Evolutionary conservation across 2,329 filamentous ascomycete species (phyloP), one percentile per base, ranked within the genome.

Genomic region (Thelonectria blattea): DNA sequence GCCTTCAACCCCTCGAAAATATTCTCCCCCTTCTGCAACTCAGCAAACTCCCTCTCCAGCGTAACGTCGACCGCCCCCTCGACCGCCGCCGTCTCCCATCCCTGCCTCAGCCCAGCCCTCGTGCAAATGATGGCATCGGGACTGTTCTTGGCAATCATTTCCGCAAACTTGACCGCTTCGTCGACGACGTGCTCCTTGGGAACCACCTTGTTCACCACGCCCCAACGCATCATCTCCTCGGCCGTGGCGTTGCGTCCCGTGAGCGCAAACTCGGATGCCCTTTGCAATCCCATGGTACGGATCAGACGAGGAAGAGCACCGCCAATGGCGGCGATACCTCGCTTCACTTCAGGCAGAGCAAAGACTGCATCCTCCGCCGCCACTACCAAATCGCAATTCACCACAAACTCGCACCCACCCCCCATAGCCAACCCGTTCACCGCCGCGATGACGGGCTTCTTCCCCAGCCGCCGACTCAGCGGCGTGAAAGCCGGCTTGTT

Each of bases 71-170:
- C 60, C 87, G 72, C 66, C 83, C 68, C 55, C 75, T 87, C 63
- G 83, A 82, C 72, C 88, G 86, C 1, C 84, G 87, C 14, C 85
- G 81, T 83, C 70, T 91, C 88, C 88, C 88, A 91, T 0, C 87
- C 89, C 65, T 89, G 73, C 72, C 88, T 86, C 42, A 93, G 71
- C 0, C 89, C 89, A 70, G 88, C 87, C 9, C 89, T 80, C 56
- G 80, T 88, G 17, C 90, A 87, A 67, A 92, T 84, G 22, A 92
- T 85, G 18, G 87, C 82, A 73, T 93, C 90, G 1, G 90, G 90
- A 65, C 87, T 90, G 71, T 89, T 87, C 61, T 71, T 82, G 6
- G 84, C 84, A 67, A 92, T 85, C 69, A 78, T 73, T 53, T 73
- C 75, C 5, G 89, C 90, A 68, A 88, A 77, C 61, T 77, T 76